Percentiles rank a stretch among this genome's conserved stretches.
Evolutionary conservation across 1,284 basidiomycete genomes (phyloP).

Genomic region (Polyporus tsugae): DNA sequence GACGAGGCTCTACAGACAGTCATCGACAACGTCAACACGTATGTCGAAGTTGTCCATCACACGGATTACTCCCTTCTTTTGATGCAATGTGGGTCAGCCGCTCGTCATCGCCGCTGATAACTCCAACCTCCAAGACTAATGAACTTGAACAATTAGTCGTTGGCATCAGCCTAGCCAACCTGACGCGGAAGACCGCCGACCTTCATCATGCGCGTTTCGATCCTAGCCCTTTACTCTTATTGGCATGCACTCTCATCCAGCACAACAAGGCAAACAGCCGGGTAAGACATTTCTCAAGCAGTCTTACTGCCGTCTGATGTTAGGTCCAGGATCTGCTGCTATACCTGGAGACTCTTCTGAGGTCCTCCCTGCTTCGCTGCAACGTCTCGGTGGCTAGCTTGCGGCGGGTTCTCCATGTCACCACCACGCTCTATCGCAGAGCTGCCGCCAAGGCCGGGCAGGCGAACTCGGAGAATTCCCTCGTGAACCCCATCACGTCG

Average conservation of each 20-base stretch:
- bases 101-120: slow-evolving; percentile 4
- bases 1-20: slow-evolving; percentile 55
- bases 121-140: background rate
- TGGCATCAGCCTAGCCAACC: slow-evolving; percentile 58
- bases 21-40: slow-evolving; percentile 63
- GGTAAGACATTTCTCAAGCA: slow-evolving; percentile 45
- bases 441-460: slow-evolving; percentile 27
- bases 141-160: slow-evolving; percentile 49
- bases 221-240: slow-evolving; percentile 60
- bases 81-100: slow-evolving; percentile 58
- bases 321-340: slow-evolving; percentile 60
- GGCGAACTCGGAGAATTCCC: slow-evolving; percentile 37
- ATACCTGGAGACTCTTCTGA: slow-evolving; percentile 64
- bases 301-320: background rate
- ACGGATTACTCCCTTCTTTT: slow-evolving; percentile 57
- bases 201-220: slow-evolving; percentile 55
- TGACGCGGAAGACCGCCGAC: slow-evolving; percentile 66
- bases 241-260: slow-evolving; percentile 60
- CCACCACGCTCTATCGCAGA: slow-evolving; percentile 49
- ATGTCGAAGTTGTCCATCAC: slow-evolving; percentile 60
- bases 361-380: slow-evolving; percentile 59
- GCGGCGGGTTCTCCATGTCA: slow-evolving; percentile 59
- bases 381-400: slow-evolving; percentile 55
- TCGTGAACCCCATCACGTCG: slow-evolving; percentile 52
- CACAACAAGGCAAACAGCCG: slow-evolving; percentile 67